Evolutionary conservation across 2,329 filamentous ascomycete genomes (phyloP), one percentile per base, ranked within the genome.

Genomic region (Rhytidhysteron rufulum): DNA sequence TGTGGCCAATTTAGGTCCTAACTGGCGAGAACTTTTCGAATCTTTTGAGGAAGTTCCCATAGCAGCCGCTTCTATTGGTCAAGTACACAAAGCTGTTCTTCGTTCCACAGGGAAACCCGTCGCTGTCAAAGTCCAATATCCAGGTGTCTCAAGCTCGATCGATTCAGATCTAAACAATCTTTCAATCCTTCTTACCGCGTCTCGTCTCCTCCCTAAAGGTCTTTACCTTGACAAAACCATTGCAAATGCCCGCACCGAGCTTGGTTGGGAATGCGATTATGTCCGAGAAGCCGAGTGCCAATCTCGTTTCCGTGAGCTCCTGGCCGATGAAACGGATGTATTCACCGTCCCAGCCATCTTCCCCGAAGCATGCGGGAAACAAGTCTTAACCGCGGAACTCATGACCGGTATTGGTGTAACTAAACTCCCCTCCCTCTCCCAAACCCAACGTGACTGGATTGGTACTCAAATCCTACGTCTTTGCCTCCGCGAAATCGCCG

Each of bases 261-360:
- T 98, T 3, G 90, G 80, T 4, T 98, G 93, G 93, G 93, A 98
- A 71, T 97, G 91, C 62, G 88, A 98, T 70, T 98, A 98, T 62
- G 68, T 81, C 42, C 85, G 93, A 35, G 93, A 98, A 73, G 90
- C 90, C 3, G 75, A 83, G 52, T 93, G 87, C 55, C 88, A 82
- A 30, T 75, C 73, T 34, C 83, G 84, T 15, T 98, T 96, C 69
- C 77, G 78, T 34, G 68, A 80, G 19, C 80, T 97, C 7, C 80
- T 97, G n/a, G 64, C 72, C n/a, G 79, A 85, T 42, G 86, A 95
- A 45, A 68, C 74, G 16, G 77, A 82, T 37, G 78, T 83, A 24
- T 98, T 97, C 61, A 69, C 79, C 2, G 87, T 97, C 0, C 93
- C 93, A 0, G 73, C 79, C 49, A 80, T 95, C 35, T 84, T 88